These are phyloP conservation scores for Penicillium sp. DNA, from an alignment of 2,329 filamentous ascomycete species.

Conservation along the genomic window DNA sequence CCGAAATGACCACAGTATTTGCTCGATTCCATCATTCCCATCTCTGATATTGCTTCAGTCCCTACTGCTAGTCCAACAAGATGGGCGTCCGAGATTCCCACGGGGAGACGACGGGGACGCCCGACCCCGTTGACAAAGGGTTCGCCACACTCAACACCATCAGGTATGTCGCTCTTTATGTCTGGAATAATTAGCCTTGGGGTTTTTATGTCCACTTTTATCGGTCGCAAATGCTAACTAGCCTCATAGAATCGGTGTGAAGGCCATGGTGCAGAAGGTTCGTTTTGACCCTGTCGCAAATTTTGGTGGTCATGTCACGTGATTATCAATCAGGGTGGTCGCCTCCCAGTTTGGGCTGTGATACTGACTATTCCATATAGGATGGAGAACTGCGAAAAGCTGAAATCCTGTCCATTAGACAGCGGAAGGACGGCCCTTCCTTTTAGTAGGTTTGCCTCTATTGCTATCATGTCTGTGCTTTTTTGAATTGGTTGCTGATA, in stretches of 20 bases:
- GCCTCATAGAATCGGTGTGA: slow-evolving; percentile 60
- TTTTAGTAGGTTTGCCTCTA: slow-evolving; percentile 62
- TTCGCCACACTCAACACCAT: slow-evolving; percentile 82
- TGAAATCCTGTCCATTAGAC: slow-evolving; percentile 92
- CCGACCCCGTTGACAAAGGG: slow-evolving; percentile 67
- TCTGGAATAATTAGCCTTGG: slow-evolving; percentile 3
- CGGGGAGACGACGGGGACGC: slow-evolving; percentile 54
- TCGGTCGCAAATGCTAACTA: slow-evolving; percentile 37
- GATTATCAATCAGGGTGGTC: slow-evolving; percentile 14
- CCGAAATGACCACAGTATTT: neutral
- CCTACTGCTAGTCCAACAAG: slow-evolving; percentile 14
- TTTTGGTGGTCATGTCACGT: slow-evolving; percentile 31
- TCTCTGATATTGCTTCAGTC: slow-evolving; percentile 2
- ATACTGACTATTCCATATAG: slow-evolving; percentile 38
- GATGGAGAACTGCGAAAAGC: slow-evolving; percentile 84
- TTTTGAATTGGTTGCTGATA: slow-evolving; percentile 18
- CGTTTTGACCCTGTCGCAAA: slow-evolving; percentile 29
- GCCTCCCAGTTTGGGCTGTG: neutral
- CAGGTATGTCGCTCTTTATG: slow-evolving; percentile 54
- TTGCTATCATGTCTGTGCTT: neutral
- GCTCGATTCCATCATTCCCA: slow-evolving; percentile 6
- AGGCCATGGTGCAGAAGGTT: slow-evolving; percentile 69
- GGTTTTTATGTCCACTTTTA: slow-evolving; percentile 21
- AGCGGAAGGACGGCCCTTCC: slow-evolving; percentile 80
- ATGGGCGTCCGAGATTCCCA: slow-evolving; percentile 59